Conservation (phyloP, 2,329 filamentous ascomycete species). For the Apiospora saccharicola region DNA sequence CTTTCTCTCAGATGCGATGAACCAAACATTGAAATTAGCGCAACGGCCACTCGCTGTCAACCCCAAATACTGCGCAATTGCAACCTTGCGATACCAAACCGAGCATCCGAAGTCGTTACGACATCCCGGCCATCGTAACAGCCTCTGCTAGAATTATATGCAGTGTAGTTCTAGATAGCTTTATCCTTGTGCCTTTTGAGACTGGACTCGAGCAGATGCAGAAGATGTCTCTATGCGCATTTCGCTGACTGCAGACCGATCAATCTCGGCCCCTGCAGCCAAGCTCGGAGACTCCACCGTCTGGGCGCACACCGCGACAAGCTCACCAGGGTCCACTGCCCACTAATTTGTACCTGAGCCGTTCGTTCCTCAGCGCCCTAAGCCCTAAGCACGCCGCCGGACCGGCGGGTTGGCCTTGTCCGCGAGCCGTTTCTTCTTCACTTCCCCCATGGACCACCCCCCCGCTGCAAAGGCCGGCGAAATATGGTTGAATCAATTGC, state of each 20-base stretch:
- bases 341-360: neutral
- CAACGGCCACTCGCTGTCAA: neutral
- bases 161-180: neutral
- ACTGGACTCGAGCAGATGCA: neutral
- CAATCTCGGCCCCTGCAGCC: slow-evolving; percentile 14
- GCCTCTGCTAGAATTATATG: neutral
- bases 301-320: slow-evolving; percentile 2
- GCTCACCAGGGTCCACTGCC: slow-evolving; percentile 12
- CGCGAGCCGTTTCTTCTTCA: slow-evolving; percentile 5
- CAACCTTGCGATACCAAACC: neutral
- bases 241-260: neutral
- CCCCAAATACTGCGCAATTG: neutral
- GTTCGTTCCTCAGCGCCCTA: neutral
- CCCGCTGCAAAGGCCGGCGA: neutral
- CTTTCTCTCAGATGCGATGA: slow-evolving; percentile 2
- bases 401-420: neutral
- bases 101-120: neutral
- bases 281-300: slow-evolving; percentile 2
- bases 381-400: slow-evolving; percentile 6
- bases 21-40: slow-evolving; percentile 3
- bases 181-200: neutral
- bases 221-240: neutral
- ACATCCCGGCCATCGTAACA: neutral
- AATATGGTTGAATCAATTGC: neutral
- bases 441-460: neutral